These are phyloP conservation scores for Alternaria angustiovoidea DNA, from an alignment of 2,329 filamentous ascomycete species.

Conservation along the genomic window DNA sequence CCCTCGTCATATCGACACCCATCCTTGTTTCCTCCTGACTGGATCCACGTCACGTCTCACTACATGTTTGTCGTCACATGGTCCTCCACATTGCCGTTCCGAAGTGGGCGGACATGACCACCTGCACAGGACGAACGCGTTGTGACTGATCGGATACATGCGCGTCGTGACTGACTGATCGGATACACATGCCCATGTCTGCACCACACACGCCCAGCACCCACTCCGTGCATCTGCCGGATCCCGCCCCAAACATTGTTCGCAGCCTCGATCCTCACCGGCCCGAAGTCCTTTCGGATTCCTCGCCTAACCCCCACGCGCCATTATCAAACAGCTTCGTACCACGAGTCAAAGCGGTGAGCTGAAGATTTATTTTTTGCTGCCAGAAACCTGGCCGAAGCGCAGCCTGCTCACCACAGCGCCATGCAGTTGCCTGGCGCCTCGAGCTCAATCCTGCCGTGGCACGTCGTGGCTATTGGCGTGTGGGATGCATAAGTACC, in stretches of 20 bases:
- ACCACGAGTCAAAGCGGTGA: conserved; percentile 15
- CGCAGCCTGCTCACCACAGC: background rate
- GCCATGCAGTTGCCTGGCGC: background rate
- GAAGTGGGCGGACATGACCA: conserved; percentile 11
- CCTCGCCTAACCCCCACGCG: conserved; percentile 46
- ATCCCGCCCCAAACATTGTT: conserved; percentile 11
- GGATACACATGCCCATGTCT: no score
- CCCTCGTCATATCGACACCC: conserved; percentile 7
- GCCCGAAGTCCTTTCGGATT: conserved; percentile 18
- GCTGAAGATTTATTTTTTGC: background rate
- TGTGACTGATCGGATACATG: background rate
- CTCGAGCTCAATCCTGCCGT: background rate
- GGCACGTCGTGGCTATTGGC: conserved; percentile 20
- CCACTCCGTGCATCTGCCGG: conserved; percentile 5
- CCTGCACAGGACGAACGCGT: background rate
- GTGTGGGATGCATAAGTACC: conserved; percentile 38
- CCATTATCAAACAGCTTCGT: conserved; percentile 44
- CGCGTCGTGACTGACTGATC: background rate
- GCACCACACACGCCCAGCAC: background rate
- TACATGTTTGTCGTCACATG: conserved; percentile 3
- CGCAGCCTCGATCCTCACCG: conserved; percentile 20
- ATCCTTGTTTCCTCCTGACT: conserved; percentile 11
- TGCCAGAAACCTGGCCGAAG: background rate
- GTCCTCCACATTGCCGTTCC: conserved; percentile 1
- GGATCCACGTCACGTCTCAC: conserved; percentile 29